Evolutionary conservation across 2,329 filamentous ascomycete genomes (phyloP).

Genomic region (Aspergillus brunneoviolaceus): DNA sequence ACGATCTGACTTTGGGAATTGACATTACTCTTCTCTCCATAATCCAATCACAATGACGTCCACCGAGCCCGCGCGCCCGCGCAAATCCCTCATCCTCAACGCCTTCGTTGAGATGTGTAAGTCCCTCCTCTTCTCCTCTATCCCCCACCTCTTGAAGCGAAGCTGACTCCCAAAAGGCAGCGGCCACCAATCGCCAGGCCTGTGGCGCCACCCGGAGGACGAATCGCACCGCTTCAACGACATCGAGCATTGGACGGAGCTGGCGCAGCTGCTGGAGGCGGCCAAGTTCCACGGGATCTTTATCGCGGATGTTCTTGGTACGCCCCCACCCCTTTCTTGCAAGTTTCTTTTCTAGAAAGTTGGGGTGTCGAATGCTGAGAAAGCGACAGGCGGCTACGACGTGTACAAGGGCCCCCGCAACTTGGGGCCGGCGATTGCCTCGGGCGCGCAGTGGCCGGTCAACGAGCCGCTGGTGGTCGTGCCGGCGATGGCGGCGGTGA

Average conservation of each 20-base stretch:
- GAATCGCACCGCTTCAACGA: constrained; percentile 62
- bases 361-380: no score
- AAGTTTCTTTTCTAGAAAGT: no score
- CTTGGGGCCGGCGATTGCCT: constrained; percentile 59
- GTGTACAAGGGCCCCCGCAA: constrained; percentile 64
- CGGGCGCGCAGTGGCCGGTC: constrained; percentile 69
- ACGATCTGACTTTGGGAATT: no score
- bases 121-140: constrained; percentile 42
- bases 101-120: constrained; percentile 26
- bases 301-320: constrained; percentile 64
- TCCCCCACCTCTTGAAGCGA: not conserved
- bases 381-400: constrained; percentile 59
- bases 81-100: no score
- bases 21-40: no score
- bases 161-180: constrained; percentile 35
- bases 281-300: constrained; percentile 67
- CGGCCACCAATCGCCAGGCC: constrained; percentile 56
- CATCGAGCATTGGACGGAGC: constrained; percentile 60
- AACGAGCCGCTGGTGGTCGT: constrained; percentile 66
- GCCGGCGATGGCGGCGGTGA: constrained; percentile 67
- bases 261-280: constrained; percentile 60
- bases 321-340: rapidly evolving
- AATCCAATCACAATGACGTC: not conserved
- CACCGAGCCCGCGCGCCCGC: constrained; percentile 20
- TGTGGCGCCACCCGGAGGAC: constrained; percentile 66